Evolutionary conservation across 2,329 filamentous ascomycete genomes (phyloP).

Genomic region (Diaporthe ilicicola): DNA sequence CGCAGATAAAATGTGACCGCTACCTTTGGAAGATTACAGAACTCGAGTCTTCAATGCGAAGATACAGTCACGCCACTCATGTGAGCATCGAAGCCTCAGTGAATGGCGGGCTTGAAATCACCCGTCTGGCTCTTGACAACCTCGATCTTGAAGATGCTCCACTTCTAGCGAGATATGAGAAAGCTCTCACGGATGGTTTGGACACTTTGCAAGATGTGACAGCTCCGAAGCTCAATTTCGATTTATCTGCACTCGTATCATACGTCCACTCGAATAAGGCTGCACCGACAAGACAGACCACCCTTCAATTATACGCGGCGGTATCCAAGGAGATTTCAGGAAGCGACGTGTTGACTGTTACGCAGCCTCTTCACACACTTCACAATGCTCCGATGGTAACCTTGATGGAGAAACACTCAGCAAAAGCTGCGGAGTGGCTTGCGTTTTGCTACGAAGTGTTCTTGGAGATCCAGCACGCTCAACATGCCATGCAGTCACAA

Average conservation of each 20-base stretch:
- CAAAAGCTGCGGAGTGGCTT: constrained; percentile 56
- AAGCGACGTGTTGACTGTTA: constrained; percentile 19
- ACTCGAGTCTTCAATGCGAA: constrained; percentile 59
- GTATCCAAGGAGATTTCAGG: constrained; percentile 34
- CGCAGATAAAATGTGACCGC: constrained; percentile 43
- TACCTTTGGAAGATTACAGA: constrained; percentile 52
- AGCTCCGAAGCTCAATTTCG: constrained; percentile 7
- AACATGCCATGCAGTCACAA: constrained; percentile 52
- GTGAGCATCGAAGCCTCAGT: constrained; percentile 38
- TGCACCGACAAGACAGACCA: constrained; percentile 43
- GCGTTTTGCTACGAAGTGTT: constrained; percentile 61
- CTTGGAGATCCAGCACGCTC: constrained; percentile 52
- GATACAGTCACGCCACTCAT: constrained; percentile 44
- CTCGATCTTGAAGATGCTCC: constrained; percentile 56
- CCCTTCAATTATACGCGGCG: constrained; percentile 42
- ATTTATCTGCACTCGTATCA: constrained; percentile 33
- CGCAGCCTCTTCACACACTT: constrained; percentile 65
- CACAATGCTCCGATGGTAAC: constrained; percentile 64
- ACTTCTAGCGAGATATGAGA: constrained; percentile 24
- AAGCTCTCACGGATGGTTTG: constrained; percentile 3
- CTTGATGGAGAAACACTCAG: constrained; percentile 48
- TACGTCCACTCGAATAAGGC: constrained; percentile 44
- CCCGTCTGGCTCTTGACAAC: constrained; percentile 54
- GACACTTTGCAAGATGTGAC: constrained; percentile 23
- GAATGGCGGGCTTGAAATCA: constrained; percentile 43